Evolutionary conservation across 1,284 basidiomycete species (phyloP).

Genomic region (Leccinum solheimii): DNA sequence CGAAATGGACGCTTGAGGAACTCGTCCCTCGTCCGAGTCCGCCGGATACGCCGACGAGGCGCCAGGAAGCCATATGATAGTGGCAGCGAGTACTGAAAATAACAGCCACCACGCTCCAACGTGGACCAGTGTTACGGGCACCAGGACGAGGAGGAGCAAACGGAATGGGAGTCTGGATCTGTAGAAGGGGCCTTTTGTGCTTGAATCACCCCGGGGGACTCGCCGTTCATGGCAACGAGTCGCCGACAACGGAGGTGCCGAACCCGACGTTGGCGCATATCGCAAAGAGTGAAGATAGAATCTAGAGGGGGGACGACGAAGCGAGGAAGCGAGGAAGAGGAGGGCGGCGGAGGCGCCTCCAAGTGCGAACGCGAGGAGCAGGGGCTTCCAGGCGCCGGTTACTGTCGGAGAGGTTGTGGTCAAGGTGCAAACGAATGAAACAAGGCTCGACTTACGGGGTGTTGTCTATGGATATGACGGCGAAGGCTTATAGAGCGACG

Average conservation of each 20-base stretch:
- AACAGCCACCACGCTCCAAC: slow-evolving; percentile 86
- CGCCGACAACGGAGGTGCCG: slow-evolving; percentile 55
- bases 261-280: slow-evolving; percentile 80
- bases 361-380: slow-evolving; percentile 74
- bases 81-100: slow-evolving; percentile 72
- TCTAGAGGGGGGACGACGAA: slow-evolving; percentile 68
- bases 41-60: slow-evolving; percentile 2
- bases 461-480: slow-evolving; percentile 89
- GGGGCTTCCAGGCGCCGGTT: slow-evolving; percentile 67
- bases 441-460: slow-evolving; percentile 50
- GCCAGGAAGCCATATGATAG: slow-evolving; percentile 60
- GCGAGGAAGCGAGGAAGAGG: slow-evolving; percentile 70
- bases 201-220: slow-evolving; percentile 59
- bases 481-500: slow-evolving; percentile 85
- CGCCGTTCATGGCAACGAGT: slow-evolving; percentile 81
- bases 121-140: slow-evolving; percentile 65
- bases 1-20: slow-evolving; percentile 42
- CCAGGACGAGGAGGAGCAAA: slow-evolving; percentile 65
- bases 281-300: slow-evolving; percentile 60
- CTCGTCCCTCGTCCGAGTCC: not conserved
- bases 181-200: slow-evolving; percentile 37
- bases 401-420: not conserved
- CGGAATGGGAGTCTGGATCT: slow-evolving; percentile 12
- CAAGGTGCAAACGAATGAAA: not conserved
- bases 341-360: slow-evolving; percentile 67